Evolutionary conservation across 305 asterid genomes (phyloP).

Genomic region (Ajuga reptans): DNA sequence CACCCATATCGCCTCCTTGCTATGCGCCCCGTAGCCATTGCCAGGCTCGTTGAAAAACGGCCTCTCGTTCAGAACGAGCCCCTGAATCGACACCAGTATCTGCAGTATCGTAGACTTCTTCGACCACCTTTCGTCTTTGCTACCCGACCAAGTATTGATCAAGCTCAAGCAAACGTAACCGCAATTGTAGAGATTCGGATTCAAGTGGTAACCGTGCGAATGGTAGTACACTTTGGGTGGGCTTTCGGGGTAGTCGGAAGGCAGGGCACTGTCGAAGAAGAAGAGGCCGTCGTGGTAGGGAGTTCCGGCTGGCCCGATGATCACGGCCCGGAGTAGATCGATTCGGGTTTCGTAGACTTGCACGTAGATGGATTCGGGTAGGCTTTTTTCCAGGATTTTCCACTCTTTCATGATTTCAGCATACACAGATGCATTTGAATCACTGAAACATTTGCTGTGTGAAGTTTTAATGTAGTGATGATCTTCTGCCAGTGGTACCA

Average conservation of each 20-base stretch:
- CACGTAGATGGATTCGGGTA: constrained; percentile 44
- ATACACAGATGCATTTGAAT: neutral
- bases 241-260: constrained; percentile 32
- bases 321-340: constrained; percentile 47
- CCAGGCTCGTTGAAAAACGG: constrained; percentile 47
- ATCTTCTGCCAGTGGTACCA: constrained; percentile 29
- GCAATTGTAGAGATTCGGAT: constrained; percentile 32
- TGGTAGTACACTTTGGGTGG: constrained; percentile 41
- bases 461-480: constrained; percentile 23
- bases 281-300: constrained; percentile 30
- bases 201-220: constrained; percentile 37
- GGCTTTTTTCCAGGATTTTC: constrained; percentile 36
- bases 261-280: constrained; percentile 47
- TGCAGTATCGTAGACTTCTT: constrained; percentile 40
- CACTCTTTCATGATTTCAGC: constrained; percentile 39
- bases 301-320: constrained; percentile 36
- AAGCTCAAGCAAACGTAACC: constrained; percentile 48
- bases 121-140: constrained; percentile 28
- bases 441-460: neutral
- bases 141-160: constrained; percentile 43
- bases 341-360: constrained; percentile 37
- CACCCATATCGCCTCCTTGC: neutral
- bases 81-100: constrained; percentile 45
- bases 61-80: constrained; percentile 36
- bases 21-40: neutral